Evolutionary conservation across 2,329 filamentous ascomycete species (phyloP).

Genomic region (Tolypocladium capitatum): DNA sequence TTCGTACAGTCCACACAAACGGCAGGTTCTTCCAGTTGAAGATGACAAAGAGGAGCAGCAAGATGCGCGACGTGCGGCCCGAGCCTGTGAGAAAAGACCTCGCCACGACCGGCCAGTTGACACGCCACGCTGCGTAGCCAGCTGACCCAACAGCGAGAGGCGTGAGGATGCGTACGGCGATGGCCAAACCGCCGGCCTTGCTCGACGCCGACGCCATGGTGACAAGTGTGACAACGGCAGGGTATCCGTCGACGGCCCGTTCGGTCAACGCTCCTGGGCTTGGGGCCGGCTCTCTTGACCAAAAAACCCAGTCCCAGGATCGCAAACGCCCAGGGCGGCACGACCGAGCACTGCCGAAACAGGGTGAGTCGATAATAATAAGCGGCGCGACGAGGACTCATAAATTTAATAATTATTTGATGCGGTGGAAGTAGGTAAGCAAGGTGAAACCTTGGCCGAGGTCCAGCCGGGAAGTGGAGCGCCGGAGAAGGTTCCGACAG

Average conservation of each 20-base stretch:
- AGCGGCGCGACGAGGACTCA: too few species aligned
- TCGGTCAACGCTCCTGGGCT: too few species aligned
- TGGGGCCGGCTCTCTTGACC: neutral
- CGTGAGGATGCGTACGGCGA: conserved; percentile 25
- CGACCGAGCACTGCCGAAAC: neutral
- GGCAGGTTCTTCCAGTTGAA: conserved; percentile 64
- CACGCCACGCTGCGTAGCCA: conserved; percentile 33
- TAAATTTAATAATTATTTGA: neutral
- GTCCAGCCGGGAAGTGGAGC: neutral
- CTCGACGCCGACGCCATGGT: conserved; percentile 18
- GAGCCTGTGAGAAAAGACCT: conserved; percentile 38
- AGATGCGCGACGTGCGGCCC: conserved; percentile 37
- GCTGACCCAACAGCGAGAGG: conserved; percentile 27
- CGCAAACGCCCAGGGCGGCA: neutral
- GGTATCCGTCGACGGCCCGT: neutral
- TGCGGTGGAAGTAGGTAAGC: neutral
- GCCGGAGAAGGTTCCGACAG: too few species aligned
- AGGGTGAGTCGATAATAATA: neutral
- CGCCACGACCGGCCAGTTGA: conserved; percentile 26
- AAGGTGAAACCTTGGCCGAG: neutral
- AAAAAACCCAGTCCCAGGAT: neutral
- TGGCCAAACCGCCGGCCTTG: conserved; percentile 19
- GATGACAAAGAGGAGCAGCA: conserved; percentile 41
- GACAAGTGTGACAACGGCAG: too few species aligned
- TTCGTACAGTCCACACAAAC: conserved; percentile 59